Conservation (phyloP, 2,329 filamentous ascomycete genomes). For the Sarocladiaceae sp. region DNA sequence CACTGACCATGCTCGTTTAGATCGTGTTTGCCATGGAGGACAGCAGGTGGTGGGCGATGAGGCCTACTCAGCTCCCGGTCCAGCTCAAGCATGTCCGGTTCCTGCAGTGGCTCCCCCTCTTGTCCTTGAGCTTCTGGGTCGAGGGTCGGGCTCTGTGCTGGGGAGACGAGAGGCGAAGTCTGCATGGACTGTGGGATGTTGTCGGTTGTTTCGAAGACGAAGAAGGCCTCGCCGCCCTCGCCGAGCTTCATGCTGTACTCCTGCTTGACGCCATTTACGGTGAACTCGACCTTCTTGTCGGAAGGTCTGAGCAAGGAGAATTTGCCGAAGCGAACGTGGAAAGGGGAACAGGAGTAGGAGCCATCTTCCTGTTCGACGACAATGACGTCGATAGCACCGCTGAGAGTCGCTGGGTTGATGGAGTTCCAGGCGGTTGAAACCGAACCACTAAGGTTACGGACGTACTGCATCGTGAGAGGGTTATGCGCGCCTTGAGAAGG, state of each 20-base stretch:
- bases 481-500: background rate
- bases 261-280: constrained; percentile 86
- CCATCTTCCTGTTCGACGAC: constrained; percentile 96
- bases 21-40: constrained; percentile 25
- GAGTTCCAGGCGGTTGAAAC: constrained; percentile 99
- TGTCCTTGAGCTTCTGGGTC: constrained; percentile 11
- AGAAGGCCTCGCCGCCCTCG: constrained; percentile 96
- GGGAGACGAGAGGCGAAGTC: constrained; percentile 89
- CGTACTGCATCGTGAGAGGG: constrained; percentile 78
- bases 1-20: constrained; percentile 23
- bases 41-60: constrained; percentile 38
- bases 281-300: constrained; percentile 98
- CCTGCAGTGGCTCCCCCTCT: constrained; percentile 39
- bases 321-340: constrained; percentile 98
- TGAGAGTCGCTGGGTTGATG: constrained; percentile 95
- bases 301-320: constrained; percentile 91
- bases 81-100: constrained; percentile 65
- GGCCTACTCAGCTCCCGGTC: constrained; percentile 35
- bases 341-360: constrained; percentile 82
- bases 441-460: constrained; percentile 87
- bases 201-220: constrained; percentile 93
- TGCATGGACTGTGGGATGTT: constrained; percentile 89
- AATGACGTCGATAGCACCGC: constrained; percentile 97
- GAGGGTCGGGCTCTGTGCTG: constrained; percentile 75
- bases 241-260: constrained; percentile 97